Evolutionary conservation across 768 basidiomycete genomes (phyloP).

Genomic region (Amanita pseudoporphyria): DNA sequence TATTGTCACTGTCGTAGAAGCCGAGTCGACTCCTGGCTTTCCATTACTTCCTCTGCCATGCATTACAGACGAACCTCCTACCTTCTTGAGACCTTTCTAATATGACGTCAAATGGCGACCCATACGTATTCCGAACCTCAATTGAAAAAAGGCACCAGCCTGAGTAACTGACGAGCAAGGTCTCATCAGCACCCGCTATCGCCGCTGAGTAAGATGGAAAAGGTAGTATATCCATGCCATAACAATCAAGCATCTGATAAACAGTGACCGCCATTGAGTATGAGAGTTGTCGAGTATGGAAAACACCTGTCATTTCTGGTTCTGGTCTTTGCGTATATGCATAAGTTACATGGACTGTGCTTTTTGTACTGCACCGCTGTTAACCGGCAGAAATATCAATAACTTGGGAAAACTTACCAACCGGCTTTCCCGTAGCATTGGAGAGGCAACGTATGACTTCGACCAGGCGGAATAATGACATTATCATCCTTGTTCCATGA

Average conservation of each 20-base stretch:
- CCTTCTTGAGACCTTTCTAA: slow-evolving; percentile 63
- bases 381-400: slow-evolving; percentile 8
- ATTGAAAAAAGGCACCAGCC: slow-evolving; percentile 84
- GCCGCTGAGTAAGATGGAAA: slow-evolving; percentile 32
- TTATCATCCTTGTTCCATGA: slow-evolving; percentile 53
- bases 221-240: slow-evolving; percentile 72
- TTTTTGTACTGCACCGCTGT: slow-evolving; percentile 49
- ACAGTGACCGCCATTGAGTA: slow-evolving; percentile 91
- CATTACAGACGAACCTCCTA: slow-evolving; percentile 16
- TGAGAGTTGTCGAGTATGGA: slow-evolving; percentile 80
- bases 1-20: slow-evolving; percentile 48
- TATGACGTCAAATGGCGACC: slow-evolving; percentile 82
- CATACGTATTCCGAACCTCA: slow-evolving; percentile 89
- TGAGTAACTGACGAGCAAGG: slow-evolving; percentile 37
- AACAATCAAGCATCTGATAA: slow-evolving; percentile 89
- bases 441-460: slow-evolving; percentile 58
- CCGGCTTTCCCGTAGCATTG: slow-evolving; percentile 83
- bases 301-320: slow-evolving; percentile 35
- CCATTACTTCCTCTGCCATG: neutral
- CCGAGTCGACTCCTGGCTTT: slow-evolving; percentile 27
- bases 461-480: slow-evolving; percentile 54
- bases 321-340: slow-evolving; percentile 47
- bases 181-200: slow-evolving; percentile 14
- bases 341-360: slow-evolving; percentile 79
- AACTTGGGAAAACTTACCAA: slow-evolving; percentile 53